Evolutionary conservation across 495 filamentous ascomycete genomes (phyloP), one percentile per base, ranked within the genome.

Genomic region (Antarctomyces pellizariae): DNA sequence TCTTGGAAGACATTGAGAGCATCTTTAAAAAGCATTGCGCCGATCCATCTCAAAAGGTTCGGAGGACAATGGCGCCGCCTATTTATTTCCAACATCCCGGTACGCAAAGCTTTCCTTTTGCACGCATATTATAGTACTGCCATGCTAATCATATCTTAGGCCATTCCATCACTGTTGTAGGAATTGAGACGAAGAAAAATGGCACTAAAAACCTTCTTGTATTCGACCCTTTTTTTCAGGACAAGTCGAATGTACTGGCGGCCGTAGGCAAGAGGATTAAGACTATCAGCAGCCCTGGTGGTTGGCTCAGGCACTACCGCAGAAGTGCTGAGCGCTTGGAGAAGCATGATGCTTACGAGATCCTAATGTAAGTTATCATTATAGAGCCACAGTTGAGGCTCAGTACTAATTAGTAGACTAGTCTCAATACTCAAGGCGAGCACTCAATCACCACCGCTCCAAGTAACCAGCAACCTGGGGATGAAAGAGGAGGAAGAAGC

Each of bases 81-180:
- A 66, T 95, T 24, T 93, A 25, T 12, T 75, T 93, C 36, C 86
- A 97, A 46, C 76, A 89, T 36, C 60, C 63, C 28, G 71, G 71
- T 74, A 54, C 25, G 48, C 21, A 13, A 13, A 4, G 2, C 10
- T 21, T 12, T 23, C 2, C 18, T 11, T 25, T 23, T 12, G 24
- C 1, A 2, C 11, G 3, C 11, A 8, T 11, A 15, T 5, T 29
- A 7, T 22, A 4, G 22, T 18, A 20, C 18, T 15, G 8, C 6
- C 5, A 13, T 18, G 3, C 13, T 3, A 1, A 13, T 12, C 26
- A 24, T 4, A 23, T 9, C 19, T 31, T 33, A 67, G 83, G 83
- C 4, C 86, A 97, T 41, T 92, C 82, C 3, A 58, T 92, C 52
- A 93, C 83, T 1, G 82, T 95, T 22, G 56, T 97, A 28, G 86